A percentile compares a stretch with the other conserved stretches of the same genome.
These are phyloP conservation scores for Achaetomiella virescens DNA, from an alignment of 495 filamentous ascomycete genomes.

Conservation along the genomic window DNA sequence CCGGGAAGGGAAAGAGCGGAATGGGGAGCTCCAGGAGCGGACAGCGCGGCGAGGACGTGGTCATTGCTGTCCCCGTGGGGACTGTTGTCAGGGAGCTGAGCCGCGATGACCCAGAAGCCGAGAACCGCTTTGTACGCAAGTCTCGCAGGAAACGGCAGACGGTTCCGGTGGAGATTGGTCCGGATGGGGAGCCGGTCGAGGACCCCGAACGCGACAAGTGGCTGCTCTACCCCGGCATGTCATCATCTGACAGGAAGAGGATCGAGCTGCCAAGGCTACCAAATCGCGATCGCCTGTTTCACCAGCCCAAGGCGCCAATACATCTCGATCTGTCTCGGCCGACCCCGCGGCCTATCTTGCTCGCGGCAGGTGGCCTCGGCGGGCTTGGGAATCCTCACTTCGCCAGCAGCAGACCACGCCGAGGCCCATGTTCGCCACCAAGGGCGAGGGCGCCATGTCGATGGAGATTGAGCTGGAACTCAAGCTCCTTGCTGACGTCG, in stretches of 20 bases:
- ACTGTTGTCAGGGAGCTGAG: slow-evolving; percentile 80
- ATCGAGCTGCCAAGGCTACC: slow-evolving; percentile 54
- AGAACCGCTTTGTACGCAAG: slow-evolving; percentile 36
- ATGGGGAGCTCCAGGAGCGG: slow-evolving; percentile 78
- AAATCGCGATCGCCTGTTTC: slow-evolving; percentile 48
- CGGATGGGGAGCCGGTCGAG: slow-evolving; percentile 25
- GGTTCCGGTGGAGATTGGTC: slow-evolving; percentile 29
- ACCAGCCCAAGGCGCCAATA: slow-evolving; percentile 65
- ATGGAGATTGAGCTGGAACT: slow-evolving; percentile 83
- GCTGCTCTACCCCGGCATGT: slow-evolving; percentile 73
- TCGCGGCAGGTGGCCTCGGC: slow-evolving; percentile 83
- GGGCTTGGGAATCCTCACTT: slow-evolving; percentile 94
- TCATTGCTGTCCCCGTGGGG: slow-evolving; percentile 87
- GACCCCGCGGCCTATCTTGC: slow-evolving; percentile 76
- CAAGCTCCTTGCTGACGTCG: slow-evolving; percentile 91
- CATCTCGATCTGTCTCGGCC: slow-evolving; percentile 74
- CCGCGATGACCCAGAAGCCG: slow-evolving; percentile 68
- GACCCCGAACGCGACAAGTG: slow-evolving; percentile 59
- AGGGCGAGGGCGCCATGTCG: slow-evolving; percentile 70
- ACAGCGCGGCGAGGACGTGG: slow-evolving; percentile 73
- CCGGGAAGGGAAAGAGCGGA: slow-evolving; percentile 74
- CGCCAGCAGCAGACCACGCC: slow-evolving; percentile 57
- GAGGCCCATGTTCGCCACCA: slow-evolving; percentile 79
- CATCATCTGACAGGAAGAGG: slow-evolving; percentile 57
- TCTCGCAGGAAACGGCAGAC: slow-evolving; percentile 27